Percentiles rank a stretch among this genome's conserved stretches.
phyloP scores from a whole-genome alignment of 805 yeast species.

The Candida coleopterorum region DNA sequence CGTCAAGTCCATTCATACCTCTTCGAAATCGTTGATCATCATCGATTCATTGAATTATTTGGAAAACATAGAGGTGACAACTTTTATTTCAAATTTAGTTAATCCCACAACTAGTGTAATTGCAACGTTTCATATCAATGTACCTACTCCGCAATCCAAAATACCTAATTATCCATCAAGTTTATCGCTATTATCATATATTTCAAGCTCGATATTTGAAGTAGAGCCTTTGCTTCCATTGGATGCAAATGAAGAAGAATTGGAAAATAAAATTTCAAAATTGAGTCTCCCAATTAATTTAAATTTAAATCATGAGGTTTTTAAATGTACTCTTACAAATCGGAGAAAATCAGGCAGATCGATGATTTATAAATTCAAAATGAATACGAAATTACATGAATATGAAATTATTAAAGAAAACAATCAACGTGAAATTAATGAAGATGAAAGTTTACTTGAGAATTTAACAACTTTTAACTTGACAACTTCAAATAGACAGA shows the following conservation, averaged over 20 bases:
- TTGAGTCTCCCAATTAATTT: slow-evolving; percentile 43
- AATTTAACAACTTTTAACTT: slow-evolving; percentile 86
- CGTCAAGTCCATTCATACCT: background rate
- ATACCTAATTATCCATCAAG: slow-evolving; percentile 48
- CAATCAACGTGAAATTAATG: slow-evolving; percentile 23
- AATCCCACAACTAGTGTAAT: slow-evolving; percentile 27
- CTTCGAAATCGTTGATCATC: slow-evolving; percentile 11
- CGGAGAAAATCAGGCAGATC: slow-evolving; percentile 86
- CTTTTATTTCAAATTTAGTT: slow-evolving; percentile 45
- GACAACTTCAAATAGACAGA: slow-evolving; percentile 70
- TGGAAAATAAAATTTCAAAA: slow-evolving; percentile 32
- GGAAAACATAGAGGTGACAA: slow-evolving; percentile 39
- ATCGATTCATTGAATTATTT: slow-evolving; percentile 54
- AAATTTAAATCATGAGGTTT: slow-evolving; percentile 44
- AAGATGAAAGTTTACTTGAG: slow-evolving; percentile 54
- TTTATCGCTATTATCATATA: slow-evolving; percentile 51
- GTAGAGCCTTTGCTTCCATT: slow-evolving; percentile 39
- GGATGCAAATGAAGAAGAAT: slow-evolving; percentile 36
- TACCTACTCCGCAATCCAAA: slow-evolving; percentile 35
- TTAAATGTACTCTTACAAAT: slow-evolving; percentile 52
- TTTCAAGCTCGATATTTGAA: slow-evolving; percentile 72
- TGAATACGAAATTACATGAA: slow-evolving; percentile 47
- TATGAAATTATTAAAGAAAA: slow-evolving; percentile 24
- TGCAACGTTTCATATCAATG: slow-evolving; percentile 33
- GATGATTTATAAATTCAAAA: slow-evolving; percentile 46